These are phyloP conservation scores for Saprolegnia diclina DNA, from an alignment of 352 stramenopile genomes.

Conservation along the genomic window DNA sequence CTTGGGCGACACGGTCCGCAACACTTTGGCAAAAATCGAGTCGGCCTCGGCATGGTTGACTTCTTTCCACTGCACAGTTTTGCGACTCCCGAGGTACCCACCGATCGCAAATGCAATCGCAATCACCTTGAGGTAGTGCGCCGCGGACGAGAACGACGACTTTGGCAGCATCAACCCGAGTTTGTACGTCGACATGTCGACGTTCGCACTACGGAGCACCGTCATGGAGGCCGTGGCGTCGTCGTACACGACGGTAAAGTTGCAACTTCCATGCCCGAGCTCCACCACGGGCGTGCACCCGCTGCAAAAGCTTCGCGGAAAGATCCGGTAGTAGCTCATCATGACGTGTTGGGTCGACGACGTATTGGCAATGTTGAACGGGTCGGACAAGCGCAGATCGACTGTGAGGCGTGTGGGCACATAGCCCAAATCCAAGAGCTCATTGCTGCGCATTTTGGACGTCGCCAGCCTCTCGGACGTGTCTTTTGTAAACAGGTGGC, in stretches of 20 bases:
- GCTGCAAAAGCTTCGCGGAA: not conserved
- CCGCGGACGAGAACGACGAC: not conserved
- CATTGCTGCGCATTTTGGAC: not conserved
- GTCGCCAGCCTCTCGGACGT: not conserved
- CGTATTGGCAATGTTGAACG: not conserved
- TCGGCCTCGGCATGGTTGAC: not conserved
- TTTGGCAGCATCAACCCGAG: not conserved
- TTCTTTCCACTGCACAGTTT: constrained; percentile 15
- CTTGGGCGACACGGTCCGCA: not conserved
- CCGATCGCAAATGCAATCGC: constrained; percentile 9
- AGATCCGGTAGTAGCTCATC: constrained; percentile 6
- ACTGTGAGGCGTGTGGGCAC: not conserved
- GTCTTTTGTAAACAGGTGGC: not conserved
- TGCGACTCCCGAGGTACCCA: constrained; percentile 12
- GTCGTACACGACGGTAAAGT: constrained; percentile 1
- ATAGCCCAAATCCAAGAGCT: not conserved
- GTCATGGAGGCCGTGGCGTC: not conserved
- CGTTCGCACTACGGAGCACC: not conserved
- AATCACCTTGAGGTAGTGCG: not conserved
- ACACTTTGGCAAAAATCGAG: not conserved
- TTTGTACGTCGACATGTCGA: not conserved
- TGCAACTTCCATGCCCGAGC: constrained; percentile 2
- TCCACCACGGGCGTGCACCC: not conserved
- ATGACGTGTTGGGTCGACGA: not conserved
- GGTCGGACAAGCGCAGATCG: not conserved